A percentile compares a stretch with the other conserved stretches of the same genome.
Conservation (phyloP, 176 grass and related monocot genomes). For the Zizania latifolia region DNA sequence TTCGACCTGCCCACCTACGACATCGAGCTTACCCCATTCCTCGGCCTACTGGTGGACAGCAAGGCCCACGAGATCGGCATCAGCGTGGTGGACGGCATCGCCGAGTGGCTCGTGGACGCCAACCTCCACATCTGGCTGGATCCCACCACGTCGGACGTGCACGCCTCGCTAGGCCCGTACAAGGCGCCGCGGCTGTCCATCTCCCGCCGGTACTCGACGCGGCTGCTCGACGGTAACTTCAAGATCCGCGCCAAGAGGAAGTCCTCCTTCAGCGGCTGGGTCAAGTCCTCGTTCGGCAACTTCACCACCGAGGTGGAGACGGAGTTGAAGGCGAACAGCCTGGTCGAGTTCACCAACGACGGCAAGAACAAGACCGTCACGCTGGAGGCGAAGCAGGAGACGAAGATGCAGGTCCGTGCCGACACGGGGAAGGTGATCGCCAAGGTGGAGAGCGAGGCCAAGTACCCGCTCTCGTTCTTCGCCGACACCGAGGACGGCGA, state of each 20-base stretch:
- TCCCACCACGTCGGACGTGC: constrained; percentile 33
- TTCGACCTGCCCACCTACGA: constrained; percentile 83
- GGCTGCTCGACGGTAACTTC: constrained; percentile 46
- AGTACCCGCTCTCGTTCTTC: constrained; percentile 56
- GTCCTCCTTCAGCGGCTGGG: constrained; percentile 59
- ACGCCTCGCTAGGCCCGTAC: constrained; percentile 36
- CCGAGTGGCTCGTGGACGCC: constrained; percentile 79
- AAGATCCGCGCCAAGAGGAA: constrained; percentile 45
- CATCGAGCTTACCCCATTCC: constrained; percentile 80
- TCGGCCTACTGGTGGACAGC: constrained; percentile 59
- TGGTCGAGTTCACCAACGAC: constrained; percentile 45
- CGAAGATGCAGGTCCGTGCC: constrained; percentile 20
- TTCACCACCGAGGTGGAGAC: constrained; percentile 70
- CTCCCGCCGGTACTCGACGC: constrained; percentile 37
- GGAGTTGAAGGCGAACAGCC: constrained; percentile 47
- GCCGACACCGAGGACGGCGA: constrained; percentile 34
- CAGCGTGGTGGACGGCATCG: constrained; percentile 63
- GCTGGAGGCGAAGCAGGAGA: constrained; percentile 52
- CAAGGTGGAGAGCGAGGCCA: constrained; percentile 28
- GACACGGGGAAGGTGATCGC: constrained; percentile 26
- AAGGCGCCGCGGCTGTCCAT: constrained; percentile 42
- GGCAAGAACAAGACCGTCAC: constrained; percentile 54
- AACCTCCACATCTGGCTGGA: constrained; percentile 93
- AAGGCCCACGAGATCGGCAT: constrained; percentile 54
- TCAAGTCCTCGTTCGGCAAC: constrained; percentile 73